Conservation (phyloP, 2,329 filamentous ascomycete species). For the Fusarium sublunatum region DNA sequence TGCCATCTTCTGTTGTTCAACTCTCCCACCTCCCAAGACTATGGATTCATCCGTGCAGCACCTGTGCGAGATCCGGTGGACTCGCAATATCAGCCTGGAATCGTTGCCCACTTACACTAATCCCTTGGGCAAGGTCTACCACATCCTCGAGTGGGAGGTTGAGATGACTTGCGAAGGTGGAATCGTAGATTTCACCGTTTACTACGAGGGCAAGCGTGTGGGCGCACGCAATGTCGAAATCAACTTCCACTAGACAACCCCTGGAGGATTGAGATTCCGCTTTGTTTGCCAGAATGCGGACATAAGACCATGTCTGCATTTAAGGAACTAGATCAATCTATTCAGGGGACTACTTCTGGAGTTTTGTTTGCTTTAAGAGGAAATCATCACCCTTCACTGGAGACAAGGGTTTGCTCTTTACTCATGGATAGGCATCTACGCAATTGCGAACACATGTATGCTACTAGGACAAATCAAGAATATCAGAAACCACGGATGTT, state of each 20-base stretch:
- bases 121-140: slow-evolving; percentile 7
- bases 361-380: too few species aligned
- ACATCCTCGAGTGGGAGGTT: not conserved
- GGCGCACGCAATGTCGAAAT: slow-evolving; percentile 35
- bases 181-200: slow-evolving; percentile 39
- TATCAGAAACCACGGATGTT: not conserved
- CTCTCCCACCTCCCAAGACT: not conserved
- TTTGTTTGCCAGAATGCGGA: too few species aligned
- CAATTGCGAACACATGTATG: not conserved
- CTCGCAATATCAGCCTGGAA: not conserved
- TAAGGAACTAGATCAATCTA: too few species aligned
- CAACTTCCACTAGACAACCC: slow-evolving; percentile 30
- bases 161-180: slow-evolving; percentile 41
- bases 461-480: not conserved
- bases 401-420: not conserved
- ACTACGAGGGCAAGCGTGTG: slow-evolving; percentile 23
- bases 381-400: not conserved
- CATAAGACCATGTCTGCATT: too few species aligned
- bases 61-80: slow-evolving; percentile 41
- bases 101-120: slow-evolving; percentile 31
- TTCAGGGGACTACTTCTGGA: too few species aligned
- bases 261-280: too few species aligned
- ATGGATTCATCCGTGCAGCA: accelerated
- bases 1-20: not conserved
- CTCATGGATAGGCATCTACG: not conserved